Conservation (phyloP, 1,284 basidiomycete species). For the Phlebopus sp. region DNA sequence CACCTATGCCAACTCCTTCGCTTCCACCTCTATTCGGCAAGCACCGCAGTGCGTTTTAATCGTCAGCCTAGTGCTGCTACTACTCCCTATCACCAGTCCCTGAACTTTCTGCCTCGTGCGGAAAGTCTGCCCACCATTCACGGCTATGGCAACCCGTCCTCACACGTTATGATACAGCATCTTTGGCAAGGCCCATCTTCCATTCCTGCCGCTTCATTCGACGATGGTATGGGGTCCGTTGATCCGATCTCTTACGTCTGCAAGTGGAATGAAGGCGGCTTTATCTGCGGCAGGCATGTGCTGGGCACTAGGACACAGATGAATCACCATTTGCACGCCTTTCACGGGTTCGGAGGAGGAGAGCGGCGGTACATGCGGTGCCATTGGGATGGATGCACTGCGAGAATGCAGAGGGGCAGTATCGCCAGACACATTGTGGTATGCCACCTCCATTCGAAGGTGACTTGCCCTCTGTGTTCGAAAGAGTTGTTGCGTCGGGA, state of each 20-base stretch:
- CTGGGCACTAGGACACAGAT: conserved; percentile 24
- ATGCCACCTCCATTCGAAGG: conserved; percentile 28
- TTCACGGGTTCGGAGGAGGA: conserved; percentile 23
- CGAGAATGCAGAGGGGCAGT: conserved; percentile 29
- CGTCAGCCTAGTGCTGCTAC: too few species aligned
- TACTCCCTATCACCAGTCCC: too few species aligned
- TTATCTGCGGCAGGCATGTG: conserved; percentile 17
- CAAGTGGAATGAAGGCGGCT: conserved; percentile 17
- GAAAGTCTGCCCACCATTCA: too few species aligned
- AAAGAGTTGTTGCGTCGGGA: conserved; percentile 29
- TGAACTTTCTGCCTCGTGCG: too few species aligned
- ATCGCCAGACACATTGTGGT: conserved; percentile 30
- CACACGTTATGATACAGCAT: too few species aligned
- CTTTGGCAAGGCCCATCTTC: too few species aligned
- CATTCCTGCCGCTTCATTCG: too few species aligned
- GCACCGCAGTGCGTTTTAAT: too few species aligned
- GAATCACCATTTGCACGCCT: conserved; percentile 27
- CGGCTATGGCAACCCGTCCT: too few species aligned
- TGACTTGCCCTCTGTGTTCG: conserved; percentile 28
- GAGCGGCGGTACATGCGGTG: conserved; percentile 22
- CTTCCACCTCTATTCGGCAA: too few species aligned
- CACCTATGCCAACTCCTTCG: too few species aligned
- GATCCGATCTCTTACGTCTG: conserved; percentile 15
- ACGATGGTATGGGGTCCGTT: too few species aligned
- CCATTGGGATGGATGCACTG: conserved; percentile 19